Evolutionary conservation across 2,329 filamentous ascomycete species (phyloP).

Genomic region (Trichoderma semiorbis): DNA sequence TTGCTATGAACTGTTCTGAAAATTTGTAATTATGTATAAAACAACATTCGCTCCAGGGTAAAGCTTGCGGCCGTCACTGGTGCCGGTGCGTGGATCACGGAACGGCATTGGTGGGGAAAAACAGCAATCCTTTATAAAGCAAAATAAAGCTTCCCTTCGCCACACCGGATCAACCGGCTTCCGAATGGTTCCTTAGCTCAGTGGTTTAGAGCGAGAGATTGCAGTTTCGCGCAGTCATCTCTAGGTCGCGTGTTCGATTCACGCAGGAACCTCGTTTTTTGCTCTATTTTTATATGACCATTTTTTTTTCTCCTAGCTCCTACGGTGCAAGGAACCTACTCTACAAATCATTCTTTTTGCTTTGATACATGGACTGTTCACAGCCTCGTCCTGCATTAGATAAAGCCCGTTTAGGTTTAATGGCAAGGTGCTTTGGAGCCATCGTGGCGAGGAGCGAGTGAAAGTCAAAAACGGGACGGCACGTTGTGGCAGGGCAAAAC

Average conservation of each 20-base stretch:
- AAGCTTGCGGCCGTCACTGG: neutral
- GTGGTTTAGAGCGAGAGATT: slow-evolving; percentile 21
- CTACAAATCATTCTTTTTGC: neutral
- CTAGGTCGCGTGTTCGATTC: slow-evolving; percentile 21
- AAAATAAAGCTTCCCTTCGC: neutral
- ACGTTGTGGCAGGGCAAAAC: neutral
- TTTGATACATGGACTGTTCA: neutral
- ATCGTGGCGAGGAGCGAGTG: neutral
- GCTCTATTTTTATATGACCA: neutral
- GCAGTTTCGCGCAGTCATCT: slow-evolving; percentile 19
- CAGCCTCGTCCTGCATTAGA: neutral
- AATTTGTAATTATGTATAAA: neutral
- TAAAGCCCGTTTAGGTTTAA: neutral
- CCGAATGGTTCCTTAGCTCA: slow-evolving; percentile 16
- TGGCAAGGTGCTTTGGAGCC: neutral
- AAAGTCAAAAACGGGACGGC: neutral
- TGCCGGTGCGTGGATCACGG: neutral
- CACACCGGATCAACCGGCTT: neutral
- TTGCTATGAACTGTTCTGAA: neutral
- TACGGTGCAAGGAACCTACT: neutral
- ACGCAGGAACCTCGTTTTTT: slow-evolving; percentile 14
- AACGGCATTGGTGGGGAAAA: no score
- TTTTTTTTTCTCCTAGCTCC: neutral
- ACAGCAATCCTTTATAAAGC: neutral
- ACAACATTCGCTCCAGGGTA: neutral